Conservation (phyloP, 2,329 filamentous ascomycete species). For the Pyricularia sp. region DNA sequence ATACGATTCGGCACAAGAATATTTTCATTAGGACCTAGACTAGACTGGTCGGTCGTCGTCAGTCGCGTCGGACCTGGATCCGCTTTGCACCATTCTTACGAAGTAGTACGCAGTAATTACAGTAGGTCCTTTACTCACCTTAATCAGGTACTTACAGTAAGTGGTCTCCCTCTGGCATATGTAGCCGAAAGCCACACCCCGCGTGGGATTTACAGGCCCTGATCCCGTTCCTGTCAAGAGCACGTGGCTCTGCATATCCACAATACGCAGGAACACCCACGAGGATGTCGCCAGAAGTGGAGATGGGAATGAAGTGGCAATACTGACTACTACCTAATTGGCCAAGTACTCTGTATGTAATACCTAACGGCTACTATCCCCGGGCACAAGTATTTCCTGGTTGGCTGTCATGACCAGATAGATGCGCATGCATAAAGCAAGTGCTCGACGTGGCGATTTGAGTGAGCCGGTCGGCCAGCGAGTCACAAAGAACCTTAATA, state of each 20-base stretch:
- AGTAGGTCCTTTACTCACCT: neutral
- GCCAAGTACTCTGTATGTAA: neutral
- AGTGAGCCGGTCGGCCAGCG: neutral
- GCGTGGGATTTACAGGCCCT: neutral
- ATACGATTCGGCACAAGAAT: neutral
- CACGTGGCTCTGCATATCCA: neutral
- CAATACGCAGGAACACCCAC: neutral
- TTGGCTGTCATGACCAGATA: neutral
- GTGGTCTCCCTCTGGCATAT: neutral
- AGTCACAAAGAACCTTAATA: neutral
- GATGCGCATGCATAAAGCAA: neutral
- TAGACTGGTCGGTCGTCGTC: neutral
- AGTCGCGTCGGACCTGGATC: neutral
- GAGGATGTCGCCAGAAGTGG: neutral
- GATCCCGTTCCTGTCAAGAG: neutral
- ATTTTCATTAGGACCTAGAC: neutral
- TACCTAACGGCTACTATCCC: neutral
- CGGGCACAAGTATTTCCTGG: neutral
- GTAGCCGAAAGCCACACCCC: neutral
- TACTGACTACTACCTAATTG: neutral
- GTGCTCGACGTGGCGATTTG: neutral
- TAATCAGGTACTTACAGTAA: neutral
- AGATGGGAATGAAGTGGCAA: neutral
- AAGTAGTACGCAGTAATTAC: neutral
- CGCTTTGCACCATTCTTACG: neutral